These are phyloP conservation scores for Xylariaceae sp. DNA, from an alignment of 2,329 filamentous ascomycete genomes.

Conservation along the genomic window DNA sequence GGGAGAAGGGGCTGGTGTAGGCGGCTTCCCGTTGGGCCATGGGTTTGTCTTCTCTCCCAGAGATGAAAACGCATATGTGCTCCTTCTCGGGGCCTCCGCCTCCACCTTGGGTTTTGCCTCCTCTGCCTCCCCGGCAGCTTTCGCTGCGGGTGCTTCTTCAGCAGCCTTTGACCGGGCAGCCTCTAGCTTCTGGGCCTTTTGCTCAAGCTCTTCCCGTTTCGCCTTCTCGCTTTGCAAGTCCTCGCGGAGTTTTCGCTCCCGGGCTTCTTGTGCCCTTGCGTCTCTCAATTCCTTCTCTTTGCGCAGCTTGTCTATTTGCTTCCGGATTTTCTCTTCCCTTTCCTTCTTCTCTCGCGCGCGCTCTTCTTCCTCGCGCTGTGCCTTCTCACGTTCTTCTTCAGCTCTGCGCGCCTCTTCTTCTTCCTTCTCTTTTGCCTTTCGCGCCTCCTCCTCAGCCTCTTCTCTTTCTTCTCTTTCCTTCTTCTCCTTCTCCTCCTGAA, in stretches of 20 bases:
- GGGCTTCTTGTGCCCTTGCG: constrained; percentile 24
- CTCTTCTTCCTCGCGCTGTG: constrained; percentile 28
- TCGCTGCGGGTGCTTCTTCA: constrained; percentile 1
- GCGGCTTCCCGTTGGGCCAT: constrained; percentile 59
- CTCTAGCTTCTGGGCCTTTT: constrained; percentile 8
- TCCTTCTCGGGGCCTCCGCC: constrained; percentile 37
- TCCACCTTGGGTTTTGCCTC: constrained; percentile 26
- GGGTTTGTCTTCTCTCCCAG: constrained; percentile 65
- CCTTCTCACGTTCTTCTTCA: constrained; percentile 34
- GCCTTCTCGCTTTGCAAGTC: constrained; percentile 32
- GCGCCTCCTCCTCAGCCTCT: constrained; percentile 32
- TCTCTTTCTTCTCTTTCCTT: constrained; percentile 42
- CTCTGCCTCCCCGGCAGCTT: too few relatives aligned
- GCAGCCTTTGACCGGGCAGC: constrained; percentile 23
- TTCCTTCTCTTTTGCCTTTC: constrained; percentile 32
- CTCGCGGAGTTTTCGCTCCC: constrained; percentile 35
- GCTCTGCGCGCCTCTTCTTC: constrained; percentile 23
- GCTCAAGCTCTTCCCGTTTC: constrained; percentile 31
- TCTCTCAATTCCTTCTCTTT: constrained; percentile 16
- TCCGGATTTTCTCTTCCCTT: constrained; percentile 33
- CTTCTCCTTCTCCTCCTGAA: constrained; percentile 36
- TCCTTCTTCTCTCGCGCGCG: constrained; percentile 30
- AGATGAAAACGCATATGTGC: constrained; percentile 58
- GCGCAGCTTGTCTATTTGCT: constrained; percentile 32
- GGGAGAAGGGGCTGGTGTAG: constrained; percentile 32